Evolutionary conservation across 2,329 filamentous ascomycete genomes (phyloP), one percentile per base, ranked within the genome.

Genomic region (Cordyceps cateniannulata): DNA sequence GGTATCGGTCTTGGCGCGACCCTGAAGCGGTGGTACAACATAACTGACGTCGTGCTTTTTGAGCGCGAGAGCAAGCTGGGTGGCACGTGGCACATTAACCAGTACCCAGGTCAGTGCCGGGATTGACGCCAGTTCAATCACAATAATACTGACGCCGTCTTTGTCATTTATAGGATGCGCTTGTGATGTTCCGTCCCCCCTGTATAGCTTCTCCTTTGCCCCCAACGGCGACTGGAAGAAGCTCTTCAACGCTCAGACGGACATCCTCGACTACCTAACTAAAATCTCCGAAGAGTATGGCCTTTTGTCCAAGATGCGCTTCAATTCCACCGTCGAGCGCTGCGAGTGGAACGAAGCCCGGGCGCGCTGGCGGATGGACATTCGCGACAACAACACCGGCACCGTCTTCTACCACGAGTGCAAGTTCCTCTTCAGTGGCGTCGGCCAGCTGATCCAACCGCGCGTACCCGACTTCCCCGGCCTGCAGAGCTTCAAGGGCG

Each of bases 31-130:
- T 79, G 79, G 69, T 77, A 87, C 47, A 79, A 77, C 32, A 84
- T 84, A 59, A 79, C 80, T 63, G 83, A 86, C 62, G 79, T 88
- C 65, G 75, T 76, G 29, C 78, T 88, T 67, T 87, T 87, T 62
- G 86, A 88, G 25, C 76, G 81, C 14, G 75, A 84, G 63, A 72
- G 75, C 4, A 78, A 79, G 3, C 75, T 87, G 48, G 85, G 85
- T 35, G 86, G 86, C 8, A 87, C 85, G 1, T 89, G 86, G 86
- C 79, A 78, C 70, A 79, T 79, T 49, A 88, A 87, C 68, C 75
- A 77, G 35, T 88, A 88, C 69, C 85, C 82, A 10, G 81, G 81
- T 69, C 72, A 69, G 56, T 5, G 6, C 5, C 2, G 14, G 9
- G n/a, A 8, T 20, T 18, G 5, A 27, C 12, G 32, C 12, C 5